Evolutionary conservation across 306 rosid genomes (phyloP).

Genomic region (Quercus alba): DNA sequence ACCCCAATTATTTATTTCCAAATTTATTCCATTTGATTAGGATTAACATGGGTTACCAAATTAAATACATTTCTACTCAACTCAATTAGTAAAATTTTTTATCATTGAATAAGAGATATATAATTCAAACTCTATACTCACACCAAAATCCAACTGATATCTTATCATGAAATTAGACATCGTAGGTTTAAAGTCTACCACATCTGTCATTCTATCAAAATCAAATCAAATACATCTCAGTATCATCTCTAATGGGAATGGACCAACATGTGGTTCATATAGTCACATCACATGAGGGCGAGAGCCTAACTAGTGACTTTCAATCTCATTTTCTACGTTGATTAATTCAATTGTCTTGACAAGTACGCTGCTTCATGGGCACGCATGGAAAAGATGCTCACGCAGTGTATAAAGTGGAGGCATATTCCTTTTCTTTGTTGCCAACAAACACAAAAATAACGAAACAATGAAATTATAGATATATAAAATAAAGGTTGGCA

Average conservation of each 20-base stretch:
- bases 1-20: too few relatives aligned
- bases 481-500: background rate
- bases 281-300: background rate
- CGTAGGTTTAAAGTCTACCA: too few relatives aligned
- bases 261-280: background rate
- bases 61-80: too few relatives aligned
- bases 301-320: background rate
- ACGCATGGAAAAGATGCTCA: background rate
- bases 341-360: background rate
- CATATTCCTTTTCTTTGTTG: background rate
- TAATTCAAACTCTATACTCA: too few relatives aligned
- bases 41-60: too few relatives aligned
- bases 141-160: too few relatives aligned
- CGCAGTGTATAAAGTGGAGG: background rate
- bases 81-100: too few relatives aligned
- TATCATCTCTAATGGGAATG: background rate
- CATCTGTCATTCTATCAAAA: too few relatives aligned
- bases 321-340: background rate
- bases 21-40: too few relatives aligned
- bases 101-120: fast-evolving
- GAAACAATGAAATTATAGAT: background rate
- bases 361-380: background rate
- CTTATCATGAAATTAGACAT: too few relatives aligned
- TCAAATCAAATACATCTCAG: background rate
- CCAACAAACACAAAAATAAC: background rate